These are phyloP conservation scores for Colletotrichum musicola DNA, from an alignment of 2,329 filamentous ascomycete genomes.

Conservation along the genomic window DNA sequence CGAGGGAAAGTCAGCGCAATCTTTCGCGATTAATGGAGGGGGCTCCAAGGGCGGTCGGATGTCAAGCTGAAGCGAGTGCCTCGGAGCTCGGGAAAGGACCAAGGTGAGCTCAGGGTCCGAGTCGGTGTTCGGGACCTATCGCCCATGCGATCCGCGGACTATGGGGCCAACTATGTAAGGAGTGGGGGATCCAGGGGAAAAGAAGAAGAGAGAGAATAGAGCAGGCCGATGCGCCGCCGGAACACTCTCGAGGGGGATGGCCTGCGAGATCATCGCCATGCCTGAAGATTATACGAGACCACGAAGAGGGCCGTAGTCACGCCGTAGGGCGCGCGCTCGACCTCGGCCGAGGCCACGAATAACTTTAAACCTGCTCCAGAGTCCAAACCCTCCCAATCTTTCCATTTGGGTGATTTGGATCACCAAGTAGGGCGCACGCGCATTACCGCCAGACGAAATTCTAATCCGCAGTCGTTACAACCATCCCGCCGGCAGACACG, in stretches of 20 bases:
- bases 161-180: no score
- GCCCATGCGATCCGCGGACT: constrained; percentile 20
- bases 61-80: no score
- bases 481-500: no score
- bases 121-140: constrained; percentile 6
- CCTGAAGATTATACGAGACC: no score
- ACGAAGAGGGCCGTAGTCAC: no score
- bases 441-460: not conserved
- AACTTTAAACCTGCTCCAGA: not conserved
- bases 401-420: not conserved
- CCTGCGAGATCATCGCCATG: no score
- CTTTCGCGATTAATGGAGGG: constrained; percentile 6
- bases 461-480: not conserved
- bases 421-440: not conserved
- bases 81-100: not conserved
- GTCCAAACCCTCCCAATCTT: not conserved
- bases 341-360: not conserved
- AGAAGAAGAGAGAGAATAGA: no score
- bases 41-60: not conserved
- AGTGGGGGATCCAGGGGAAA: no score
- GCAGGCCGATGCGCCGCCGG: no score
- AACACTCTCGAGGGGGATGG: no score
- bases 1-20: not conserved
- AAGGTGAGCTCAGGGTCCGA: not conserved
- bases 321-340: no score